Evolutionary conservation across 768 basidiomycete genomes (phyloP), one percentile per base, ranked within the genome.

Genomic region (Xerocomus brunneocitrinus): DNA sequence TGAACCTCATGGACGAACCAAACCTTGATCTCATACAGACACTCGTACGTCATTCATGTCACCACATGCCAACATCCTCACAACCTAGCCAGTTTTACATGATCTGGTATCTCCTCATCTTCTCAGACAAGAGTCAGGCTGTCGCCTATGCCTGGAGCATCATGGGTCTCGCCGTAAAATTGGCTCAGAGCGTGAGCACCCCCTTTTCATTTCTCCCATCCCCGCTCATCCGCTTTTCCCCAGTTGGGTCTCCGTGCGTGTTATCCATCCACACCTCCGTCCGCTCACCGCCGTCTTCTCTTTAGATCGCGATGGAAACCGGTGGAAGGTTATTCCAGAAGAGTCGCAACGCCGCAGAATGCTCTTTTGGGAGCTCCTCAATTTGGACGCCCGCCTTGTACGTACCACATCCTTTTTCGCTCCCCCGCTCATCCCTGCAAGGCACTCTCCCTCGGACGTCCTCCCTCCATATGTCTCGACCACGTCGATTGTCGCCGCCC

Each of bases 111-210:
- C 80, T 87, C 50, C 73, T 86, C 19, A 82, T 85, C 57, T 87
- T 86, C 58, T 87, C 85, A 13, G 84, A 86, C 63, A 83, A 87
- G 65, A 85, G 80, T 56, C 84, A 85, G 57, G 85, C 84, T 0
- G 77, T 84, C 12, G 83, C 84, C 14, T 84, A 87, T 54, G 84
- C 85, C 16, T 89, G 85, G 85, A 84, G 85, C 53, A 71, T 87
- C 40, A 83, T 88, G 81, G 86, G 87, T 19, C 82, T 89, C 51
- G 79, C 85, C 8, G 81, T 82, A 30, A 88, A 87, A 65, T 70
- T 89, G 16, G 84, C 86, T 7, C 85, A 86, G 67, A 84, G 81
- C 57, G 85, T 87, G 63, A 69, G 85, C 67, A 9, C 42, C 48
- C 28, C 34, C n/a, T 44, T 52, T 0, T 16, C 6, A 2, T 38